phyloP scores from a whole-genome alignment of 108 stramenopile species.

The Cylindrotheca fusiformis region DNA sequence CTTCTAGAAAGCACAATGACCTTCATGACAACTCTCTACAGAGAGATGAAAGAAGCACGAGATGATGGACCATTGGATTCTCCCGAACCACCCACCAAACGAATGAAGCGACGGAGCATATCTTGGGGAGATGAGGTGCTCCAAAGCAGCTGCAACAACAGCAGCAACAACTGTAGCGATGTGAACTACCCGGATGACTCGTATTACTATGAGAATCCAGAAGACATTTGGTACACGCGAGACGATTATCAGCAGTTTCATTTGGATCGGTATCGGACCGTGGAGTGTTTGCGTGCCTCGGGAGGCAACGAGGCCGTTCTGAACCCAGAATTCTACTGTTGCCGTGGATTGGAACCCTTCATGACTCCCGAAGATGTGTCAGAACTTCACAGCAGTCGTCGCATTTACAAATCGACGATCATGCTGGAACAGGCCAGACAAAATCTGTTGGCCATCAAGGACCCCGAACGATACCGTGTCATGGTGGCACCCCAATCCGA shows the following conservation, averaged over 20 bases:
- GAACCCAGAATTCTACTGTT: slow-evolving; percentile 14
- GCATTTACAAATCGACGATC: slow-evolving; percentile 20
- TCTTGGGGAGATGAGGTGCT: too few species aligned
- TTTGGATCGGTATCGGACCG: slow-evolving; percentile 29
- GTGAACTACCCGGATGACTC: too few species aligned
- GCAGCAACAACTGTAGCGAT: too few species aligned
- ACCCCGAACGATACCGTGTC: slow-evolving; percentile 20
- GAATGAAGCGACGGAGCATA: too few species aligned
- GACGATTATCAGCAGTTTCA: slow-evolving; percentile 33
- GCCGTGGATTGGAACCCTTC: slow-evolving; percentile 42
- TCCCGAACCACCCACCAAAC: too few species aligned
- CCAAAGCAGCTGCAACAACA: too few species aligned
- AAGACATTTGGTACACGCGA: slow-evolving; percentile 31
- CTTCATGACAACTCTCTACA: too few species aligned
- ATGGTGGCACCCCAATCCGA: slow-evolving; percentile 22
- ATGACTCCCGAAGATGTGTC: slow-evolving; percentile 2
- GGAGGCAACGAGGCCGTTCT: not conserved
- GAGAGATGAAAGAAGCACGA: too few species aligned
- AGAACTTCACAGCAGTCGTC: slow-evolving; percentile 17
- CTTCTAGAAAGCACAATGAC: too few species aligned
- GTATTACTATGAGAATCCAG: too few species aligned
- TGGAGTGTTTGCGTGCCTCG: slow-evolving; percentile 16
- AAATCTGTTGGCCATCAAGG: slow-evolving; percentile 11
- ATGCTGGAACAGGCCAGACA: slow-evolving; percentile 36
- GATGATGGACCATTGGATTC: too few species aligned